Evolutionary conservation across 768 basidiomycete genomes (phyloP), one percentile per base, ranked within the genome.

Genomic region (Termitomyces eurrhizus): DNA sequence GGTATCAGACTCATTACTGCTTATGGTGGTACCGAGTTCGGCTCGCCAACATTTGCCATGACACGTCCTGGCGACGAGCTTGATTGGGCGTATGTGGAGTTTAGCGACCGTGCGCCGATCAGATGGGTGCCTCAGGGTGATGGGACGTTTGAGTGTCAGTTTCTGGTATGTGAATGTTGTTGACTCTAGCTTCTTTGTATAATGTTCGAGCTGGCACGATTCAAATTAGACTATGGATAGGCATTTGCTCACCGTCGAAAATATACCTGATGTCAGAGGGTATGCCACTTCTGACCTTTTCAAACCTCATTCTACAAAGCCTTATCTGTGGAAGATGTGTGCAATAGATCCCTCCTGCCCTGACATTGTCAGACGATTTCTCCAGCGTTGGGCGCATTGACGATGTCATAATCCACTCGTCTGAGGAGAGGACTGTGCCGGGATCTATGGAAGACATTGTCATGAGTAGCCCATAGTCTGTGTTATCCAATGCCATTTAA

Each of bases 201-300:
- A 2, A 21, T 3, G 32, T 14, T 29, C 9, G n/a, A n/a, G 44
- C 18, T 33, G 45, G 11, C 2, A 9, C 18, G 24, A 29, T 7
- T 50, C 52, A 13, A 3, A 35, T 35, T 45, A 76, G 76, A 66
- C 66, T 11, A 67, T 52, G 33, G 63, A 70, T 4, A 72, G 49
- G 4, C 70, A 74, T 58, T 63, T 65, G n/a, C 60, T 69, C 0
- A 65, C 70, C 6, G 65, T 74, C 2, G 70, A 74, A 32, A 79
- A 79, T 51, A 26, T 78, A 4, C 61, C 64, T 4, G 73, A 75
- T 35, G 65, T 69, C 18, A 64, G 61, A n/a, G 78, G 77, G 2
- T 78, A 77, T 64, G 69, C 72, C 7, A 78, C 74, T 11, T 74
- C 71, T 8, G 79, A 80, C 58, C 58, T 77, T 5, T 76, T 72